phyloP scores from a whole-genome alignment of 2,329 filamentous ascomycete genomes.

The Torrubiella hemipterigena region DNA sequence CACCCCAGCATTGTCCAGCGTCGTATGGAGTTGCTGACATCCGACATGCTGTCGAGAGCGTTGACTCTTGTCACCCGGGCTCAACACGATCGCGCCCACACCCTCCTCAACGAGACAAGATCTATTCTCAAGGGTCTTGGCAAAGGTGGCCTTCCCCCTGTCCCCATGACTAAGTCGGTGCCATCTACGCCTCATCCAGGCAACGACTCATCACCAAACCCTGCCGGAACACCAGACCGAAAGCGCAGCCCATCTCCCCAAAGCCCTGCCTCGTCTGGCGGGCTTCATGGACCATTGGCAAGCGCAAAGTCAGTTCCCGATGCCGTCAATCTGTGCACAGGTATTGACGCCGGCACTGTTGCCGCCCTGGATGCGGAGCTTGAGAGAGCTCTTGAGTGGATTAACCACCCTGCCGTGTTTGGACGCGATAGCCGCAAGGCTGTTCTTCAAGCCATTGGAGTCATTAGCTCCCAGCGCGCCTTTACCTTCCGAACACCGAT shows the following conservation, averaged over 20 bases:
- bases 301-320: slow-evolving; percentile 43
- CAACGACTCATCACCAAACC: slow-evolving; percentile 29
- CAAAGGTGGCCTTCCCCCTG: slow-evolving; percentile 85
- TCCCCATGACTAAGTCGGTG: slow-evolving; percentile 43
- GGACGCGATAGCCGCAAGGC: slow-evolving; percentile 89
- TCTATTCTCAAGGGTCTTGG: slow-evolving; percentile 92
- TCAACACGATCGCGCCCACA: slow-evolving; percentile 88
- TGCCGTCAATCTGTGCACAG: slow-evolving; percentile 47
- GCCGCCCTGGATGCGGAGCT: slow-evolving; percentile 82
- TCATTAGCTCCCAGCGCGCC: slow-evolving; percentile 87
- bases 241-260: slow-evolving; percentile 45
- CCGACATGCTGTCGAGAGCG: slow-evolving; percentile 91
- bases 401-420: slow-evolving; percentile 92
- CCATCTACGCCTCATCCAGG: slow-evolving; percentile 37
- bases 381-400: slow-evolving; percentile 88
- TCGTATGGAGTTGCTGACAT: slow-evolving; percentile 94
- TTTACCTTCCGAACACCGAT: slow-evolving; percentile 88
- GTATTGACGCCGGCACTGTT: slow-evolving; percentile 77
- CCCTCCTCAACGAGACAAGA: slow-evolving; percentile 82
- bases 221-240: slow-evolving; percentile 36
- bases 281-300: slow-evolving; percentile 29
- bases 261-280: slow-evolving; percentile 31
- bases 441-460: slow-evolving; percentile 89
- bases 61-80: slow-evolving; percentile 81
- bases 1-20: slow-evolving; percentile 92